These are phyloP conservation scores for Perkinsus marinus DNA, from an alignment of 169 alveolate species.

Conservation along the genomic window DNA sequence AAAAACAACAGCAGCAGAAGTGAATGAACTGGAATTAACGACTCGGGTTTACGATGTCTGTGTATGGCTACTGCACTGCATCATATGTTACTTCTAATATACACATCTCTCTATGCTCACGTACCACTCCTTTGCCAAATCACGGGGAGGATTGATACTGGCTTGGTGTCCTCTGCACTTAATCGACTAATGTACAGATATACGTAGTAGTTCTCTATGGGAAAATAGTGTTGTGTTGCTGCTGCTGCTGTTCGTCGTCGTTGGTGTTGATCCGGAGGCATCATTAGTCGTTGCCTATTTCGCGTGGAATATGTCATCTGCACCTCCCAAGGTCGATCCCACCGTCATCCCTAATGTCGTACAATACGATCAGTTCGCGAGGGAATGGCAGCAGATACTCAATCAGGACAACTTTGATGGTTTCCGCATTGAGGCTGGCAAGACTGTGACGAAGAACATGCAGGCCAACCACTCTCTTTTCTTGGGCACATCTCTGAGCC, in stretches of 20 bases:
- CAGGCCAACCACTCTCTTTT: constrained; percentile 65
- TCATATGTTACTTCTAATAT: background rate
- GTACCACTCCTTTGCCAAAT: background rate
- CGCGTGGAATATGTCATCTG: background rate
- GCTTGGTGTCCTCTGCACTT: background rate
- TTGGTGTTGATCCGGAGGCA: background rate
- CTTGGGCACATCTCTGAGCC: constrained; percentile 59
- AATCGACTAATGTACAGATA: background rate
- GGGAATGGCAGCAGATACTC: constrained; percentile 63
- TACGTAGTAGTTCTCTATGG: background rate
- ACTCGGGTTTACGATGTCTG: background rate
- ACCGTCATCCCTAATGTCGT: background rate
- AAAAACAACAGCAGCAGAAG: background rate
- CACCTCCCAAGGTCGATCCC: background rate
- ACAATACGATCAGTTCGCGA: constrained; percentile 34
- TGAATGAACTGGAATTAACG: background rate
- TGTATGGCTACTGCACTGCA: background rate
- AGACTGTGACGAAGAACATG: constrained; percentile 51
- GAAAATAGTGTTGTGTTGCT: background rate
- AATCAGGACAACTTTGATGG: constrained; percentile 78
- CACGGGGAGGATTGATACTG: background rate
- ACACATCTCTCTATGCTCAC: background rate
- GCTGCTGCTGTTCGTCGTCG: background rate
- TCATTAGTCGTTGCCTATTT: background rate
- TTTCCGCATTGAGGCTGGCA: constrained; percentile 69